Conservation (phyloP, 2,329 filamentous ascomycete species). For the Aspergillus sp. region DNA sequence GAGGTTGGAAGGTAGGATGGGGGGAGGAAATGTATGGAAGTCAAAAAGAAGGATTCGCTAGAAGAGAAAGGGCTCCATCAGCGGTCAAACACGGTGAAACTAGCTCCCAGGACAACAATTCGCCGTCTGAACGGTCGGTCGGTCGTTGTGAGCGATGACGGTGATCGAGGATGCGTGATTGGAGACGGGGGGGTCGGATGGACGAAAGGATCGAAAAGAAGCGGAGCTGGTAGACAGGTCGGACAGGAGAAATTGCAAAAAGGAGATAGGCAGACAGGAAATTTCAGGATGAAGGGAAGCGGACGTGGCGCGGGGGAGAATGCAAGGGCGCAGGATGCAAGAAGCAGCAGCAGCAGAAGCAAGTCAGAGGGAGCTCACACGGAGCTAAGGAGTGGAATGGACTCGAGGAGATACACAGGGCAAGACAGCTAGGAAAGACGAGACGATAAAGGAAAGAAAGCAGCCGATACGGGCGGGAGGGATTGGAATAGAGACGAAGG, state of each 20-base stretch:
- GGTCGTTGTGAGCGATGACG: neutral
- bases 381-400: neutral
- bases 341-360: constrained; percentile 1
- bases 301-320: neutral
- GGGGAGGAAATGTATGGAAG: constrained; percentile 3
- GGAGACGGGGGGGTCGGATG: neutral
- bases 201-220: constrained; percentile 5
- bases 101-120: neutral
- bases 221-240: constrained; percentile 1
- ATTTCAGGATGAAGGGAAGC: neutral
- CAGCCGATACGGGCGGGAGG: neutral
- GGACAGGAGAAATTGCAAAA: constrained; percentile 3
- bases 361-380: neutral
- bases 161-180: too few relatives aligned
- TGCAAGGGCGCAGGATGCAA: neutral
- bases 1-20: constrained; percentile 1
- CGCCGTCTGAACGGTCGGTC: neutral
- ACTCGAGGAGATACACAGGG: neutral
- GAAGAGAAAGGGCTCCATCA: constrained; percentile 6
- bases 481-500: constrained; percentile 3
- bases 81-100: constrained; percentile 1
- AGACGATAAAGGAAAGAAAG: constrained; percentile 8
- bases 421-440: neutral
- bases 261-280: neutral
- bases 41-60: neutral